Evolutionary conservation across 169 alveolate genomes (phyloP), one percentile per base, ranked within the genome.

Genomic region (Plasmodium falciparum): DNA sequence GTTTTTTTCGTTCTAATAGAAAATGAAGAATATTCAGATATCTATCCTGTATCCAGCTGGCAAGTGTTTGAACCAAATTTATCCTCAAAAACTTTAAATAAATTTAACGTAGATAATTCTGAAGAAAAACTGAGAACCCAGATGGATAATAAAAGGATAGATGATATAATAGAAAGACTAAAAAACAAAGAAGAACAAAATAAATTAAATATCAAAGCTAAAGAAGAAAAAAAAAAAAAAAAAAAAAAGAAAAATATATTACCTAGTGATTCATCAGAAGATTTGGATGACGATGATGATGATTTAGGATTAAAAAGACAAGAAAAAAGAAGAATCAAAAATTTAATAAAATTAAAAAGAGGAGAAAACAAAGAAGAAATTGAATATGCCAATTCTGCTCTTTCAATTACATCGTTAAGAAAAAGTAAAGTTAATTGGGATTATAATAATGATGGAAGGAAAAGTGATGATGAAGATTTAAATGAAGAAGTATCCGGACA

Each of bases 391-490:
- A 54, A 86, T 86, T 86, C 92, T 11, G 92, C 92, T 4, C 65
- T 86, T 9, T 29, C 86, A 15, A 71, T 86, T 24, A 73, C 75
- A 26, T 49, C 86, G 2, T 33, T 86, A 20, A 71, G 88, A 49
- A 86, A 86, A 86, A 86, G 43, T 73, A 86, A 72, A 49, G 74
- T 73, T 39, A 67, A 49, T 72, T 86, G 92, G 92, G 92, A 86
- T 59, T 86, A 86, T 73, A 71, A 62, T 54, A n/a, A 86, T 71
- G 92, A 86, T 71, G 92, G 92, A 9, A 86, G 73, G 47, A 86
- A 73, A 26, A 86, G 92, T 39, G 92, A 86, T 71, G 92, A 86
- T 67, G 92, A 86, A 86, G 92, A 86, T 52, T 45, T 86, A 45
- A 71, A 86, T 72, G 61, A 50, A 0, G 78, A 70, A 3, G 76